Evolutionary conservation across 768 basidiomycete species (phyloP).

Genomic region (Amanita thiersii): DNA sequence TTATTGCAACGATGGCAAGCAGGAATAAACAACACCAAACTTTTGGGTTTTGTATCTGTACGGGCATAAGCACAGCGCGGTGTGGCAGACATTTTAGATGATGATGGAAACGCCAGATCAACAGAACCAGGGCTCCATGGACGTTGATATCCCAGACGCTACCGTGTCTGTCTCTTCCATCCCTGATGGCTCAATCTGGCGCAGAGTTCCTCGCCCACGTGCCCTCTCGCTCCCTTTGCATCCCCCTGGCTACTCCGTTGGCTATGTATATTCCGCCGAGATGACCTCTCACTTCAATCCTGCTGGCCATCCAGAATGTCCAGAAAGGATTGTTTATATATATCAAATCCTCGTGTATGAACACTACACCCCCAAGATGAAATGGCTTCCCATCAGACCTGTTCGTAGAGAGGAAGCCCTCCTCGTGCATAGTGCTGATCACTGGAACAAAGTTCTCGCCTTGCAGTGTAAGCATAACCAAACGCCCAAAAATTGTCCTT

Average conservation of each 20-base stretch:
- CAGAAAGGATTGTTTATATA: conserved; percentile 78
- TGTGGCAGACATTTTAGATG: neutral
- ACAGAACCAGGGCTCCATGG: conserved; percentile 4
- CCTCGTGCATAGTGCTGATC: conserved; percentile 84
- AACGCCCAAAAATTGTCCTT: neutral
- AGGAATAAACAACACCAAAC: neutral
- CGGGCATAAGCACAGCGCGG: too few species aligned
- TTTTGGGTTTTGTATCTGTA: too few species aligned
- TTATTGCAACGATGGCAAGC: too few species aligned
- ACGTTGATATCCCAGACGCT: conserved; percentile 7
- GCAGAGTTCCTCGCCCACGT: conserved; percentile 26
- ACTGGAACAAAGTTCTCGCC: conserved; percentile 85
- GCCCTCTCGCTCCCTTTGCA: conserved; percentile 36
- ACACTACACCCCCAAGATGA: conserved; percentile 64
- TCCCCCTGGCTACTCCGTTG: conserved; percentile 43
- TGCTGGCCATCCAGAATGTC: conserved; percentile 59
- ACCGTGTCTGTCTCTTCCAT: neutral
- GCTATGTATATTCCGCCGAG: conserved; percentile 77
- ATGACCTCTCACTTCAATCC: conserved; percentile 81
- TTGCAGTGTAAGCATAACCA: conserved; percentile 57
- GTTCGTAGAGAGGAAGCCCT: conserved; percentile 73
- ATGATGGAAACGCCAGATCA: neutral
- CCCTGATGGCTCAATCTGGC: neutral
- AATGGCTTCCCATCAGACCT: conserved; percentile 64
- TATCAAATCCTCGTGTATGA: conserved; percentile 54